These are phyloP conservation scores for Orbilia ellipsospora DNA, from an alignment of 2,329 filamentous ascomycete genomes.

Conservation along the genomic window DNA sequence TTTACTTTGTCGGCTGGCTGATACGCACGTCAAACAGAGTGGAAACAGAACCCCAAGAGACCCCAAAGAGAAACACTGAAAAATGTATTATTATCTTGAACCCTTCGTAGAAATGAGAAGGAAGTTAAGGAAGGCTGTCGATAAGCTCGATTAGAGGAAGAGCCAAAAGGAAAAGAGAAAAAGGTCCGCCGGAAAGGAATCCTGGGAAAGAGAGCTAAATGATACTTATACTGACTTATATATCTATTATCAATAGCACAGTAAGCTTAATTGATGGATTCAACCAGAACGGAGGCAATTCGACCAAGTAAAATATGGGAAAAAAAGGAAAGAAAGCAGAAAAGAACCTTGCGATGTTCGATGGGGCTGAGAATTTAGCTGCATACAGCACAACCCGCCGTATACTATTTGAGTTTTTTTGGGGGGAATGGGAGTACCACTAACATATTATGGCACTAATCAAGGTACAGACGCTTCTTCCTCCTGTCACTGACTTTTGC, in stretches of 20 bases:
- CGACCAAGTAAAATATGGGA: too few relatives aligned
- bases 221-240: not conserved
- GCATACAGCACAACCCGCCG: slow-evolving; percentile 35
- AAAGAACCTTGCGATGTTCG: slow-evolving; percentile 23
- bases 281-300: slow-evolving; percentile 12
- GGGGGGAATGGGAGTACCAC: not conserved
- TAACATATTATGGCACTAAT: not conserved
- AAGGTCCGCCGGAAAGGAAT: not conserved
- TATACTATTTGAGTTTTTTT: slow-evolving; percentile 51
- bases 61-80: not conserved
- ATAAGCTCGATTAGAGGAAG: not conserved
- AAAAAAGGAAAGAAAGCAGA: not conserved
- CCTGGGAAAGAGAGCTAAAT: not conserved
- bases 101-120: not conserved
- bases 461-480: not conserved
- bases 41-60: not conserved
- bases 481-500: slow-evolving; percentile 3
- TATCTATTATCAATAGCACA: not conserved
- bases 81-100: not conserved
- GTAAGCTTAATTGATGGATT: slow-evolving; percentile 29
- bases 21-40: slow-evolving; percentile 43
- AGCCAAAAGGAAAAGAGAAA: not conserved
- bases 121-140: not conserved
- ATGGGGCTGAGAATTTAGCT: slow-evolving; percentile 55
- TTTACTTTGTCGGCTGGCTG: not conserved